These are phyloP conservation scores for Plectosphaerella sp. DNA, from an alignment of 2,329 filamentous ascomycete genomes.

Conservation along the genomic window DNA sequence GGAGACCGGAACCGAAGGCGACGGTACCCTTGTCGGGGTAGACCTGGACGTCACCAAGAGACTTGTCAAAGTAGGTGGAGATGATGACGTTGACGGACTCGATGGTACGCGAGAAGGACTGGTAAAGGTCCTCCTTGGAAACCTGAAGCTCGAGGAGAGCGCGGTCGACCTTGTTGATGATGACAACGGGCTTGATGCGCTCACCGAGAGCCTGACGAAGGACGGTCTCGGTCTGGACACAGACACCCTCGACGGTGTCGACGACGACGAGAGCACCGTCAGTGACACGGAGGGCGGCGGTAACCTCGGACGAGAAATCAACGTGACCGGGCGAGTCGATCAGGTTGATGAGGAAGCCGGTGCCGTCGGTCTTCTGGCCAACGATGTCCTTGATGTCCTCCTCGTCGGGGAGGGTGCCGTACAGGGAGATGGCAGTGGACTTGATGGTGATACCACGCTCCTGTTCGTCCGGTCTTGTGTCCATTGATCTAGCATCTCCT, in stretches of 20 bases:
- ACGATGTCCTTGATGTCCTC: constrained; percentile 96
- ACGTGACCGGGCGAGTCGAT: constrained; percentile 99
- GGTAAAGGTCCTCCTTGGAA: constrained; percentile 98
- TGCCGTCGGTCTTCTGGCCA: constrained; percentile 80
- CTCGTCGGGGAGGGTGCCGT: constrained; percentile 72
- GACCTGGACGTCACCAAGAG: constrained; percentile 95
- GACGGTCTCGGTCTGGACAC: constrained; percentile 99
- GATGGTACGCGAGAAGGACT: constrained; percentile 98
- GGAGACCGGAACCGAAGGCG: constrained; percentile 98
- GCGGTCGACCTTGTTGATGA: constrained; percentile 99
- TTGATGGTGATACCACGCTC: constrained; percentile 99
- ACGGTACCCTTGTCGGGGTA: constrained; percentile 97
- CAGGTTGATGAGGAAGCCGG: constrained; percentile 99
- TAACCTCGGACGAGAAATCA: constrained; percentile 99
- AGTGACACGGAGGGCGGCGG: constrained; percentile 98
- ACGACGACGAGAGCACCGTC: constrained; percentile 99
- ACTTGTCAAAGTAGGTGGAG: constrained; percentile 96
- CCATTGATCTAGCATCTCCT: constrained; percentile 91
- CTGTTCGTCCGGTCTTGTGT: constrained; percentile 96
- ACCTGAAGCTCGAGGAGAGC: constrained; percentile 98
- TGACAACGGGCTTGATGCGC: constrained; percentile 99
- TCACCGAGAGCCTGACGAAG: constrained; percentile 98
- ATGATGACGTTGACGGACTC: constrained; percentile 99
- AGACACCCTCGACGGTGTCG: constrained; percentile 99
- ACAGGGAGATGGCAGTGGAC: constrained; percentile 99